phyloP scores from a whole-genome alignment of 495 filamentous ascomycete species.

The Aspergillus biplanus region DNA sequence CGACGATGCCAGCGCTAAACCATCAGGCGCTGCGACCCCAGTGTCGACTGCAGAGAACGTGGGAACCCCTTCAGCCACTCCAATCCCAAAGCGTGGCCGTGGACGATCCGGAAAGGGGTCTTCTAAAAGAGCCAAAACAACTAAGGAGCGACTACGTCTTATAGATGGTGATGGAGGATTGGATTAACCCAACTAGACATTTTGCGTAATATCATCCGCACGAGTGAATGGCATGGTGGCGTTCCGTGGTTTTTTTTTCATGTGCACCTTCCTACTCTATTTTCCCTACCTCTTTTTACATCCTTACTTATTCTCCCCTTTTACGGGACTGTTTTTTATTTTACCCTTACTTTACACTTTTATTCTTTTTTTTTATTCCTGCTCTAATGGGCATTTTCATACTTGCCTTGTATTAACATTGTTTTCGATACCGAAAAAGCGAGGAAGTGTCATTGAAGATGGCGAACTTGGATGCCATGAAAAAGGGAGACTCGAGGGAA shows the following conservation, averaged over 20 bases:
- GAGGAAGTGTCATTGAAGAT: neutral
- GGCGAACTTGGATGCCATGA: neutral
- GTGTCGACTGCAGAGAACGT: slow-evolving; percentile 56
- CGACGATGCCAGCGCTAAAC: slow-evolving; percentile 78
- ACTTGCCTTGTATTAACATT: slow-evolving; percentile 22
- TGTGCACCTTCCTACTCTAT: slow-evolving; percentile 10
- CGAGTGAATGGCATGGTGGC: slow-evolving; percentile 34
- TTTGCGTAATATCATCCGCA: slow-evolving; percentile 24
- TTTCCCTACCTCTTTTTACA: slow-evolving; percentile 22
- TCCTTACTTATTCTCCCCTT: slow-evolving; percentile 10
- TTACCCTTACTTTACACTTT: slow-evolving; percentile 32
- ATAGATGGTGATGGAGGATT: slow-evolving; percentile 75
- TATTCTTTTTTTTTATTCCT: neutral
- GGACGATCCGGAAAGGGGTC: slow-evolving; percentile 54
- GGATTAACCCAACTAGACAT: slow-evolving; percentile 27
- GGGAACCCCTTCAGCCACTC: slow-evolving; percentile 48
- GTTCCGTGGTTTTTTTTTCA: slow-evolving; percentile 31
- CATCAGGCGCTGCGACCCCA: slow-evolving; percentile 82
- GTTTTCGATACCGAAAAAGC: neutral
- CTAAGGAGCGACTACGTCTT: slow-evolving; percentile 84
- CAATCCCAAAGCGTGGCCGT: slow-evolving; percentile 57
- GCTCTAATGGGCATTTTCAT: neutral
- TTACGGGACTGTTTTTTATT: slow-evolving; percentile 9
- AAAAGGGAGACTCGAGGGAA: neutral
- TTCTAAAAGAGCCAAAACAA: slow-evolving; percentile 87